Conservation (phyloP, 805 yeast species). For the Cyberlindnera japonica region DNA sequence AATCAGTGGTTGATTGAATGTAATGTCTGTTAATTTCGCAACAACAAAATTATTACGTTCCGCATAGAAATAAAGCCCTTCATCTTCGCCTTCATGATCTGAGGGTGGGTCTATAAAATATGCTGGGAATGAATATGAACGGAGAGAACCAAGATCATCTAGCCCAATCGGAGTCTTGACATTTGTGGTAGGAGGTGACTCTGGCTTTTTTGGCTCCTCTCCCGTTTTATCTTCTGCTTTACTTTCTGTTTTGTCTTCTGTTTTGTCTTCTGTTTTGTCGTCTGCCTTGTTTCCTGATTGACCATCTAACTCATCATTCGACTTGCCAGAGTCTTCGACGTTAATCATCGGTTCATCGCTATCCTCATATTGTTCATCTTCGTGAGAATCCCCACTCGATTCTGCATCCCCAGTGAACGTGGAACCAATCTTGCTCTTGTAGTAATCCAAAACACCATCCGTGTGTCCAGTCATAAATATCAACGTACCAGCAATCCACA, state of each 20-base stretch:
- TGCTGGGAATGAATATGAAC: slow-evolving; percentile 12
- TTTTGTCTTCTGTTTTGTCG: not conserved
- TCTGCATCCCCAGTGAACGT: slow-evolving; percentile 11
- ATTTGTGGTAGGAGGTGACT: not conserved
- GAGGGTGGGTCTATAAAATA: slow-evolving; percentile 19
- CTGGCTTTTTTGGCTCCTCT: slow-evolving; percentile 4
- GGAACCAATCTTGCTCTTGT: slow-evolving; percentile 17
- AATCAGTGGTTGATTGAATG: slow-evolving; percentile 10
- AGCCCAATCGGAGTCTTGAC: slow-evolving; percentile 15
- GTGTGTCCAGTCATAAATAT: slow-evolving; percentile 16
- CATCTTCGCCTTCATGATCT: slow-evolving; percentile 14
- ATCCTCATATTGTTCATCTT: slow-evolving; percentile 3
- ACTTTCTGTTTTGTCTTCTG: not conserved
- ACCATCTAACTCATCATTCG: not conserved
- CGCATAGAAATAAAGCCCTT: slow-evolving; percentile 21
- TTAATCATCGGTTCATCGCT: slow-evolving; percentile 5
- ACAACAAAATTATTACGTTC: slow-evolving; percentile 13
- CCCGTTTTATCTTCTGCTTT: not conserved
- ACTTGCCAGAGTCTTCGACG: not conserved
- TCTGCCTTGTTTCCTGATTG: not conserved
- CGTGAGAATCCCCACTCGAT: slow-evolving; percentile 10
- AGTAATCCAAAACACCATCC: slow-evolving; percentile 20
- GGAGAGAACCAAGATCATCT: slow-evolving; percentile 21
- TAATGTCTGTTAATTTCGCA: slow-evolving; percentile 15
- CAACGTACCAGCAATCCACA: slow-evolving; percentile 20